Base-by-base conservation (phyloP, 768 basidiomycete genomes). In the Kwoniella botswanensis region DNA sequence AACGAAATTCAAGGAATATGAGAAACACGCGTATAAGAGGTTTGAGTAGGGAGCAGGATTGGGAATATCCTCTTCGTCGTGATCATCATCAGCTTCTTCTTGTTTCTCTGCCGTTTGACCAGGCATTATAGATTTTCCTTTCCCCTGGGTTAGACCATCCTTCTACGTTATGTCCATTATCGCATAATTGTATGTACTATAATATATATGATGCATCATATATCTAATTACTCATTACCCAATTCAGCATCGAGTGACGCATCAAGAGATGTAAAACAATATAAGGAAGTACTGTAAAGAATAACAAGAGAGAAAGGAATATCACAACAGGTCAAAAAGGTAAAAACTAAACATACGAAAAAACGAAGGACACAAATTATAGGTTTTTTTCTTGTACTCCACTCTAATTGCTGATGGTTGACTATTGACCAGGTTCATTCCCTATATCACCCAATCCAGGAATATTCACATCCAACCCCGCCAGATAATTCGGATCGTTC, bases 21-120 rank as follows among this genome's bases (percentile, higher is more conserved):
- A 85, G 67, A 84, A 84, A 71, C 80, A 83, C 73, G 79, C 82
- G 1, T 85, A 80, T 71, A 85, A 85, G 82, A 75, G 79, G 41
- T 85, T 84, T 73, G 73, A 75, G 35, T 84, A 79, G 67, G 69
- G 69, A 18, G 17, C 52, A 24, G 6, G 24, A 17, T 21, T 11
- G 21, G 44, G 11, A 4, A 17, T 68, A 17, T 22, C 18, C 58
- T 22, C 3, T 53, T n/a, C 46, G 18, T 35, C 58, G 24, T 10
- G 22, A 18, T 35, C 1, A 24, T 54, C 13, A 24, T 29, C 13
- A 21, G 61, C 22, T 60, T 24, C 52, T 24, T 50, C 11, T 56
- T n/a, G 21, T 53, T 52, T 43, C 35, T 55, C 12, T 29, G 50
- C 21, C 57, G 11, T 44, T 18, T 43, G 9, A 11, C 42, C 18